Conservation (phyloP, 257 asterid species). For the Solanum tarapatanum region DNA sequence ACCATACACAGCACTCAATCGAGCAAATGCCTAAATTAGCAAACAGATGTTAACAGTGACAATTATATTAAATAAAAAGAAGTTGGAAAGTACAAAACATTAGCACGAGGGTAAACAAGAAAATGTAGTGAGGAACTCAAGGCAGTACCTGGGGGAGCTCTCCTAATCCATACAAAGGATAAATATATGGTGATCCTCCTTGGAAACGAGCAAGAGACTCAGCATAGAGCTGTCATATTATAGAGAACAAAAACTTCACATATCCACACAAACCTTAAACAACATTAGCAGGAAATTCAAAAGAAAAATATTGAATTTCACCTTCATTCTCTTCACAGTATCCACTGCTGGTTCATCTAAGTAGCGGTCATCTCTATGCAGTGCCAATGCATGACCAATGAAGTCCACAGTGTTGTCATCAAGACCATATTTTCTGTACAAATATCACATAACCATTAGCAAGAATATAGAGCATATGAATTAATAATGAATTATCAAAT, state of each 20-base stretch:
- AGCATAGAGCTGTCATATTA: constrained; percentile 59
- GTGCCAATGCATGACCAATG: constrained; percentile 87
- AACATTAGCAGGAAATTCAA: neutral
- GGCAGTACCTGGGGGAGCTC: constrained; percentile 89
- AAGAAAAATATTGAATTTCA: constrained; percentile 1
- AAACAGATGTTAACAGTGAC: neutral
- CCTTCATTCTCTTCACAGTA: constrained; percentile 88
- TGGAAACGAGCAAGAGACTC: constrained; percentile 91
- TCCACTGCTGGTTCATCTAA: constrained; percentile 81
- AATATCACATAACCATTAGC: neutral
- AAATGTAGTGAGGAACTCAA: neutral
- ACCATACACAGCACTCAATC: constrained; percentile 96
- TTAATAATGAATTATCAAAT: neutral
- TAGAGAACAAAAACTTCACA: neutral
- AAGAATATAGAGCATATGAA: neutral
- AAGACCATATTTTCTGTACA: constrained; percentile 78
- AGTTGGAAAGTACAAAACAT: neutral
- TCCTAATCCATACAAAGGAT: constrained; percentile 91
- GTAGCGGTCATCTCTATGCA: constrained; percentile 82
- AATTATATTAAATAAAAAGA: neutral
- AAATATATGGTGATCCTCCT: constrained; percentile 96
- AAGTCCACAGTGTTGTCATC: constrained; percentile 91
- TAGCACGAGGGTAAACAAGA: neutral
- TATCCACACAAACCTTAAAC: neutral
- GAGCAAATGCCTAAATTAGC: constrained; percentile 75